Percentiles rank a stretch among this genome's conserved stretches.
These are phyloP conservation scores for Diospyros lotus DNA, from an alignment of 148 eudicot genomes.

Conservation along the genomic window DNA sequence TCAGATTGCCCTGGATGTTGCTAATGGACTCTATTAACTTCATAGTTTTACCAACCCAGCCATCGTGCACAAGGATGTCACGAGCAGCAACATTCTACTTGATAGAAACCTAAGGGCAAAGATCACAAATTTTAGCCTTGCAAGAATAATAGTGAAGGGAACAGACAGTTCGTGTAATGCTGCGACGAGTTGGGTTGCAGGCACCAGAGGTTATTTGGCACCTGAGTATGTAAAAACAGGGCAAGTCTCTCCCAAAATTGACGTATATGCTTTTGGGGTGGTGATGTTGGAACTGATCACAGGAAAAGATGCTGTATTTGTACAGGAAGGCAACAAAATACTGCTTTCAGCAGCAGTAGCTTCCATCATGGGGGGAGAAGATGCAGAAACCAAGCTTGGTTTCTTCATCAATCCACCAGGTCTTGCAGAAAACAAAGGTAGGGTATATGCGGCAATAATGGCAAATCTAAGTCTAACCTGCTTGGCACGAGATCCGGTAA, in stretches of 20 bases:
- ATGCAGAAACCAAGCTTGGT: conserved; percentile 34
- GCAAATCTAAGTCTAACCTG: conserved; percentile 15
- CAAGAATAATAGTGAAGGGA: conserved; percentile 47
- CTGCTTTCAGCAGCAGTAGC: conserved; percentile 35
- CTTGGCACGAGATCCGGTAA: conserved; percentile 50
- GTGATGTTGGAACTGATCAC: conserved; percentile 68
- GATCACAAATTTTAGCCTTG: conserved; percentile 61
- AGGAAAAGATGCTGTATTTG: conserved; percentile 41
- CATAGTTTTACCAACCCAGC: conserved; percentile 80
- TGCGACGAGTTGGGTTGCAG: conserved; percentile 43
- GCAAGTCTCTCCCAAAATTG: conserved; percentile 66
- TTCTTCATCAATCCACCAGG: conserved; percentile 55
- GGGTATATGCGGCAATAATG: conserved; percentile 27
- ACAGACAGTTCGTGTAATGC: conserved; percentile 31
- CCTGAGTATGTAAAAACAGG: conserved; percentile 70
- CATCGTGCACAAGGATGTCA: conserved; percentile 44
- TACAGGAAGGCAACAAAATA: conserved; percentile 30
- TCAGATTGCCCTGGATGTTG: conserved; percentile 72
- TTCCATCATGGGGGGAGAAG: conserved; percentile 30
- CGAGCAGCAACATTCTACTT: conserved; percentile 64
- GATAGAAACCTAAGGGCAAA: conserved; percentile 74
- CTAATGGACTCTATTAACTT: conserved; percentile 78
- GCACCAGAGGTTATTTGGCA: conserved; percentile 62
- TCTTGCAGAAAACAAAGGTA: conserved; percentile 35
- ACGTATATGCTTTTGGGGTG: conserved; percentile 84